These are phyloP conservation scores for Epicoccum nigrum DNA, from an alignment of 2,329 filamentous ascomycete genomes.

Conservation along the genomic window DNA sequence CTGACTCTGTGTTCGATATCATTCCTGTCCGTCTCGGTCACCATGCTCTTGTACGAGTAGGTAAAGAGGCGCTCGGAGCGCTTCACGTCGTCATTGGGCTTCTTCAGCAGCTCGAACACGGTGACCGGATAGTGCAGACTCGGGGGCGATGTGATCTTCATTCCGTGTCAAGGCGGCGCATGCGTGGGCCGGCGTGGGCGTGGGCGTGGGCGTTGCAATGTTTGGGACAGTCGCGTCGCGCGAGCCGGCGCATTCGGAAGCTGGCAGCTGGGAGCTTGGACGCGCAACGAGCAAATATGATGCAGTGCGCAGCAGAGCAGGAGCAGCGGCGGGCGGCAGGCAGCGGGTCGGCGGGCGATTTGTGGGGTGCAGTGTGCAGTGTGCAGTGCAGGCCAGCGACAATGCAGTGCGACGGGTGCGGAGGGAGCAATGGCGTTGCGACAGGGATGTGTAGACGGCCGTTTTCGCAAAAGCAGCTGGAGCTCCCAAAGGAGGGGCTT, in stretches of 20 bases:
- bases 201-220: conserved; percentile 14
- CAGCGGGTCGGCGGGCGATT: background rate
- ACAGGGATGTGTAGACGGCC: conserved; percentile 7
- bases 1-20: conserved; percentile 73
- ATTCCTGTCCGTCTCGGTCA: conserved; percentile 71
- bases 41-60: conserved; percentile 82
- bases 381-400: conserved; percentile 6
- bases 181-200: conserved; percentile 25
- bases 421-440: conserved; percentile 11
- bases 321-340: background rate
- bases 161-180: conserved; percentile 45
- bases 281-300: background rate
- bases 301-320: background rate
- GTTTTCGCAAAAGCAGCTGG: conserved; percentile 12
- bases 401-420: conserved; percentile 8
- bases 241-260: conserved; percentile 42
- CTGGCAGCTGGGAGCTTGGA: conserved; percentile 10
- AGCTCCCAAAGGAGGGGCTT: conserved; percentile 11
- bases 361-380: conserved; percentile 6
- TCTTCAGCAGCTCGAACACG: conserved; percentile 82
- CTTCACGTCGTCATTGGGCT: conserved; percentile 74
- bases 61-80: conserved; percentile 80
- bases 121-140: conserved; percentile 89
- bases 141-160: conserved; percentile 57
- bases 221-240: conserved; percentile 36